Evolutionary conservation across 1,284 basidiomycete species (phyloP), one percentile per base, ranked within the genome.

Genomic region (Trametes hirsuta): DNA sequence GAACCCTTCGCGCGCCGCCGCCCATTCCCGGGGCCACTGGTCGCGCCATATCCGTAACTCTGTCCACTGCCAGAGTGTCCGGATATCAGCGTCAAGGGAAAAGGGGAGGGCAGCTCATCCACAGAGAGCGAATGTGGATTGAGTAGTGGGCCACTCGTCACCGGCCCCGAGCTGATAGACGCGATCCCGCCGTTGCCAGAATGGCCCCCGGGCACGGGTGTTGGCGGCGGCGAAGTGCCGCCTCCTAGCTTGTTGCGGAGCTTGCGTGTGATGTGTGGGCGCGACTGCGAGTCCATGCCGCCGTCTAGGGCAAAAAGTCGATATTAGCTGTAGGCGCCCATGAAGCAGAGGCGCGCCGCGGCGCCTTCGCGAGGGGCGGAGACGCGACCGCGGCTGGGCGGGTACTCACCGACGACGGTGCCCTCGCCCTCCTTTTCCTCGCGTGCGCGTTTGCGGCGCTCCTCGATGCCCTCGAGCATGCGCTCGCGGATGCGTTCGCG

Each of bases 401-500:
- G 41, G 52, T 37, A 69, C 84, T 58, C 58, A 86, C 84, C 87
- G 55, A 83, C 85, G 53, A 83, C 78, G 22, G 82, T 84, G 25
- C 89, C 89, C 66, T 93, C 90, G 53, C 89, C 88, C 61, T 92
- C 90, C 68, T 92, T 92, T 76, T 93, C 90, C 64, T 93, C 91
- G 58, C 91, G 78, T 25, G 91, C 91, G 58, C 87, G 76, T 63
- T 85, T 78, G 57, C 90, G 75, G 30, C 90, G 79, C 68, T 93
- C 91, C 72, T 93, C 91, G 64, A 93, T 89, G 18, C 91, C 88
- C 68, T 93, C 91, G n/a, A 92, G 73, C 50, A 93, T 75, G 21
- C 90, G 78, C 69, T 91, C 89, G 21, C 87, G 77, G 15, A 93
- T 85, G 30, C 86, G 76, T 34, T 89, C 88, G 46, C 86, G 77